Evolutionary conservation across 176 grass and related monocot genomes (phyloP), one percentile per base, ranked within the genome.

Genomic region (Zizania latifolia): DNA sequence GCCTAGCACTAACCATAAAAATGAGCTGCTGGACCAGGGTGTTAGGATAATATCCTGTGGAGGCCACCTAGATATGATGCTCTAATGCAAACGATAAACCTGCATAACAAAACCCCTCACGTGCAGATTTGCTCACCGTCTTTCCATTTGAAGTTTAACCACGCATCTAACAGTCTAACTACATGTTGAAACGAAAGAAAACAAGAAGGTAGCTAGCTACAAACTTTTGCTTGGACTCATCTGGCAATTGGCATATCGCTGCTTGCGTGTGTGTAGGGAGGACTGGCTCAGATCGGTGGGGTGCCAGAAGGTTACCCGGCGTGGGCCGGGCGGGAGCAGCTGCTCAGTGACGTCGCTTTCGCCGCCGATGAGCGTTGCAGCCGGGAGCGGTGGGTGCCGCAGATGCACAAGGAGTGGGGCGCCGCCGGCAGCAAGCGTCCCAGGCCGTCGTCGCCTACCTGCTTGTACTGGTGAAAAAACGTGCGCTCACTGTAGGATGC

Each of bases 301-400:
- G 35, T 24, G 70, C 70, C 83, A 58, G 82, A 88, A 48, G 71
- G 37, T 12, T 82, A 54, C 58, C 53, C 55, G 51, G 46, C 79
- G 35, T 90, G 85, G 84, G 30, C 29, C 15, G 51, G 35, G 32
- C 81, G 17, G 24, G 81, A 54, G 24, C 84, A 82, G 68, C 38
- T 72, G 26, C 73, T 68, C 3, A 53, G 67, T 2, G 78, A 66
- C 39, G 63, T 66, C 70, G 70, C 45, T 14, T n/a, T 76, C 54
- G 70, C 69, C 11, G 65, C 58, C 10, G 80, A 78, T 22, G 74
- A 76, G 72, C 39, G 41, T 57, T 37, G 59, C 71, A 66, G 65
- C 37, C 33, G 71, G 27, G 92, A 80, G 75, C 68, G 10, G 54
- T 83, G 63, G 58, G 88, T 94, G 82, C 92, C 88, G 38, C 92